Base-by-base conservation (phyloP, 2,329 filamentous ascomycete species). In the Seiridium unicorne region DNA sequence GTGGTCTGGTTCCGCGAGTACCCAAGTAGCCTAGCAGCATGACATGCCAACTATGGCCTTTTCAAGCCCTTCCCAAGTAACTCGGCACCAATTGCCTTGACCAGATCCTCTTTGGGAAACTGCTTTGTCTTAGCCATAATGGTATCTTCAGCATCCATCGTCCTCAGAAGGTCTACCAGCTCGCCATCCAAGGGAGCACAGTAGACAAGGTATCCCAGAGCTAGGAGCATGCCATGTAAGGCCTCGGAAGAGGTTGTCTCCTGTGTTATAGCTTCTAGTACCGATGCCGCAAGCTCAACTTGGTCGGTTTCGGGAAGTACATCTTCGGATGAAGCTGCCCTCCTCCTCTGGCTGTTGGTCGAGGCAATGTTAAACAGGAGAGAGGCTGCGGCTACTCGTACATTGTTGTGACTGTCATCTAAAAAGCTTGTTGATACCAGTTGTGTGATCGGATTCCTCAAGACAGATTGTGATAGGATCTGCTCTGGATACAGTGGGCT, bases 291-390 rank as follows among this genome's bases (percentile, higher is more conserved):
- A 4, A 98, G 78, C 73, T 97, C 93, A 1, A 96, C 85, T 69
- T 95, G 89, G 61, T 90, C 87, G 3, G 82, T 84, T 44, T 92
- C 89, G 0, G 86, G 79, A 3, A 97, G 73, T 0, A 76, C 78
- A 51, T 89, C 84, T 5, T 78, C 75, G 0, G 82, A 76, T 10
- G 84, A 81, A n/a, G n/a, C 7, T 35, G 86, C 81, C 44, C 84
- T 79, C 26, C 91, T 84, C 34, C 84, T 78, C 51, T 84, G 85
- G 67, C 89, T 89, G 68, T 93, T 90, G 2, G 87, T 83, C 0
- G 88, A 79, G 0, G 91, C 84, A 0, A 98, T 75, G 66, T 98
- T 97, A 78, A 93, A 95, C 0, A 93, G 84, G 3, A 98, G 81
- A 1, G 89, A 92, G 0, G 93, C 88, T 0, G 93, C 91, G 1